These are phyloP conservation scores for cucumber (Cucumis sativus) DNA, from an alignment of 306 rosid genomes.

Conservation along the genomic window Cucumber_9930_V3 NC_026658.2:14090001-14090500, in stretches of 20 bases:
- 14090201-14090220: neutral
- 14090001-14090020: neutral
- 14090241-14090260: neutral
- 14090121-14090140: slow-evolving; percentile 95
- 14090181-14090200: neutral
- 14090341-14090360: neutral
- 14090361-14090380: neutral
- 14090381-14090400: neutral
- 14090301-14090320: neutral
- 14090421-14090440: neutral
- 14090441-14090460: neutral
- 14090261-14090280: neutral
- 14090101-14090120: slow-evolving; percentile 96
- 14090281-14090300: neutral
- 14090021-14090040: neutral
- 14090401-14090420: neutral
- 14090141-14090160: slow-evolving; percentile 53
- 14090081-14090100: slow-evolving; percentile 73
- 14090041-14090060: slow-evolving; percentile 4
- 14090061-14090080: slow-evolving; percentile 15
- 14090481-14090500: neutral
- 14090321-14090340: neutral
- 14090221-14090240: neutral
- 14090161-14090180: neutral
- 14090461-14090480: too few relatives aligned